Evolutionary conservation across 805 yeast genomes (phyloP).

Genomic region (Candida boidinii): DNA sequence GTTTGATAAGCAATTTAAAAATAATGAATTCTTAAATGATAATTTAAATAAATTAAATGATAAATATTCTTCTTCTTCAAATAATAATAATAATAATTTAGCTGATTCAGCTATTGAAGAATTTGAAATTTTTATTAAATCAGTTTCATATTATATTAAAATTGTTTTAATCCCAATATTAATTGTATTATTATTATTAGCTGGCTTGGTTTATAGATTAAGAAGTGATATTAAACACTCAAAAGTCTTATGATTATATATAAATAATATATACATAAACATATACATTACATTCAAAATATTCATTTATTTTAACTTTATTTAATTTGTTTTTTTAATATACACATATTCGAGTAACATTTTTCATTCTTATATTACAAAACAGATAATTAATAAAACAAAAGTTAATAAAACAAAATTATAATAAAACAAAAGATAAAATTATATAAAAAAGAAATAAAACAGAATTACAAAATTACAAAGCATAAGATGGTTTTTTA

Average conservation of each 20-base stretch:
- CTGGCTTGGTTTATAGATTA: constrained; percentile 40
- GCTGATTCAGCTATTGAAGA: too few relatives aligned
- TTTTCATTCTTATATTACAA: too few relatives aligned
- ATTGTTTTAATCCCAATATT: constrained; percentile 29
- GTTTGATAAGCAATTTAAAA: constrained; percentile 14
- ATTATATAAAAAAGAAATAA: too few relatives aligned
- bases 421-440: too few relatives aligned
- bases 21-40: constrained; percentile 8
- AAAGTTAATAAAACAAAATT: too few relatives aligned
- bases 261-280: not conserved
- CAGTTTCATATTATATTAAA: constrained; percentile 12
- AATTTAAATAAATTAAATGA: constrained; percentile 10
- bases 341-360: too few relatives aligned
- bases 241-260: constrained; percentile 30
- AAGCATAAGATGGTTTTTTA: constrained; percentile 35
- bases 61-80: constrained; percentile 5
- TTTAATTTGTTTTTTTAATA: too few relatives aligned
- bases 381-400: too few relatives aligned
- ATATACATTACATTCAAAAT: not conserved
- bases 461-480: not conserved
- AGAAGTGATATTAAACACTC: constrained; percentile 58
- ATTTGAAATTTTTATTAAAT: constrained; percentile 11
- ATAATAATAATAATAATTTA: too few relatives aligned
- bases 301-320: too few relatives aligned
- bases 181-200: constrained; percentile 29